Evolutionary conservation across 2,329 filamentous ascomycete species (phyloP), one percentile per base, ranked within the genome.

Genomic region (Stagonosporopsis tanaceti): DNA sequence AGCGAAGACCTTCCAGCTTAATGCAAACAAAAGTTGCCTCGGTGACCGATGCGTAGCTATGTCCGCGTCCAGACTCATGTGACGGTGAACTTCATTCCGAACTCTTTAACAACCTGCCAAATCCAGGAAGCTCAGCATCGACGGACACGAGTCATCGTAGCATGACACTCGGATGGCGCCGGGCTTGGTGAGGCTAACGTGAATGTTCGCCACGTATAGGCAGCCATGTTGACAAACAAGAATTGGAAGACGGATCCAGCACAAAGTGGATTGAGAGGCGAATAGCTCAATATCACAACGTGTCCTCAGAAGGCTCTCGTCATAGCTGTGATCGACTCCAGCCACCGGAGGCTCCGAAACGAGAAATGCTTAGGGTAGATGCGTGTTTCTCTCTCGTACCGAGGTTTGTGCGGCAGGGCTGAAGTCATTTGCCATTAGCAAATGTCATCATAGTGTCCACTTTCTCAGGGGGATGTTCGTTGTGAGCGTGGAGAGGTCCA

Each of bases 181-280:
- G 44, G 39, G 37, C 45, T 32, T 24, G 22, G 27, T 40, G 30
- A 53, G 30, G 22, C 17, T 39, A 32, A 30, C 12, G 45, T 50
- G 39, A 39, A 53, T 40, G 40, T 57, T 50, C 39, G 48, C 54
- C 54, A 57, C 48, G 50, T 53, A 41, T 35, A 57, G 48, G 48
- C 45, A 40, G 38, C 54, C 27, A 24, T 24, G 22, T 38, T 47
- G 42, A 25, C 27, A 40, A 39, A 20, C 37, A 39, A 22, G 8
- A 14, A 12, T 6, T 12, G 30, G 11, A 14, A 14, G 30, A 32
- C 12, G 30, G 30, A 32, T n/a, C 20, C 22, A 38, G 41, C 20
- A n/a, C 39, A 42, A 34, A 44, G 25, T 25, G 39, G 20, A 17
- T 17, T 5, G 25, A 14, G 25, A 57, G 30, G 47, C 38, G 38